Evolutionary conservation across 176 grass and related monocot genomes (phyloP), one percentile per base, ranked within the genome.

Genomic region (Avena insularis): DNA sequence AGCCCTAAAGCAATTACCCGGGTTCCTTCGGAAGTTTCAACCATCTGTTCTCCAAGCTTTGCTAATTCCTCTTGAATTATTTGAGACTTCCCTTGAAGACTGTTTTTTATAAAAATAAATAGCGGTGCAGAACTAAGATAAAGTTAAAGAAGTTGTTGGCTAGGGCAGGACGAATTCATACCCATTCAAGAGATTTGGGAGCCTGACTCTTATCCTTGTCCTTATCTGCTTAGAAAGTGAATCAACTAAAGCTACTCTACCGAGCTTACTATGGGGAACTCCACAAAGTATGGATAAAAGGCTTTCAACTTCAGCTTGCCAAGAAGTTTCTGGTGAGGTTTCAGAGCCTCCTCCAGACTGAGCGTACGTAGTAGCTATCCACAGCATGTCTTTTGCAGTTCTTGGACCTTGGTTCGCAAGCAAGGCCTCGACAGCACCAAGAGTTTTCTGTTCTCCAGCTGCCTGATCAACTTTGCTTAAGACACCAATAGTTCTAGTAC

Each of bases 391-490:
- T 29, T 87, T 84, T 55, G 90, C 74, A 83, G 83, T 94, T 71
- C 88, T 89, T 81, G 95, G 95, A 13, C 95, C 92, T 91, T 94
- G 88, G 60, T 86, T 85, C 47, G 78, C 72, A 76, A 97, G 90
- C 33, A 97, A 83, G 36, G 92, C 90, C 82, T 89, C 92, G 64
- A 97, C 95, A 80, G 95, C 95, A 47, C 84, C 84, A 54, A 97
- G 84, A 80, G 80, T 86, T 92, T 91, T 97, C 80, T 90, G 92
- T 35, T 97, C 95, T 75, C 78, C 90, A 71, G 92, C 82, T 82
- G 90, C 88, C 74, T 94, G 95, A 89, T 97, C 95, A 64, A 91
- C 79, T 92, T 97, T 97, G 80, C 95, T 94, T 65, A 97, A 86
- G 75, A 97, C 82, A 66, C 95, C 95, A 40, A 97, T 87, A 19